Evolutionary conservation across 2,329 filamentous ascomycete species (phyloP), one percentile per base, ranked within the genome.

Genomic region (Helotiales sp.): DNA sequence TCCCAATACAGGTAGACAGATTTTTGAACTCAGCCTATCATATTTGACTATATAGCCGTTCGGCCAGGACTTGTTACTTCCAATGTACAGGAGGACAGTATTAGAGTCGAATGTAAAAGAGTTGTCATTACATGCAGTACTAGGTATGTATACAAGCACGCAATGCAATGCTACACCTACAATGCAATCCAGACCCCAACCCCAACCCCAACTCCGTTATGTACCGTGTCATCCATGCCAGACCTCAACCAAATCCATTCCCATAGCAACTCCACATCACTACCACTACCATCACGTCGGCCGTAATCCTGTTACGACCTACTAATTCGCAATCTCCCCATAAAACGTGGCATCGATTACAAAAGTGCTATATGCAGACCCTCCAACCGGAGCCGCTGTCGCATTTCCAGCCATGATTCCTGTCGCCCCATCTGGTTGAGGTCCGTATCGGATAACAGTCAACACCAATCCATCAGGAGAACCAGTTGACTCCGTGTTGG

Each of bases 311-410:
- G n/a, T n/a, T n/a, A n/a, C n/a, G n/a, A n/a, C 8, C 44, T 17
- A 48, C 25, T 13, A 29, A 31, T n/a, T n/a, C n/a, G n/a, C 29
- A 38, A 51, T 36, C 12, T 51, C 48, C 30, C 48, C 48, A 51
- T 36, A 51, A 51, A 51, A 51, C 5, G 34, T 25, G 9, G 48
- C 48, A 30, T 8, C 17, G 15, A 51, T 27, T 17, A 38, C 30
- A 51, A 51, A 51, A 17, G 19, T 36, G 4, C 12, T 8, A 24
- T 25, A 36, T 13, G 31, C 48, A 10, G 30, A 19, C 48, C 25
- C 48, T 2, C 48, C 48, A 6, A 3, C 10, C 17, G 31, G 30
- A 10, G 48, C 48, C 17, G 48, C 48, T 17, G 48, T 51, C 48
- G 48, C 30, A 36, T 50, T 50, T 17, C 47, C 47, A 24, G 7